Evolutionary conservation across 108 stramenopile species (phyloP), one percentile per base, ranked within the genome.

Genomic region (Asterionellopsis glacialis): DNA sequence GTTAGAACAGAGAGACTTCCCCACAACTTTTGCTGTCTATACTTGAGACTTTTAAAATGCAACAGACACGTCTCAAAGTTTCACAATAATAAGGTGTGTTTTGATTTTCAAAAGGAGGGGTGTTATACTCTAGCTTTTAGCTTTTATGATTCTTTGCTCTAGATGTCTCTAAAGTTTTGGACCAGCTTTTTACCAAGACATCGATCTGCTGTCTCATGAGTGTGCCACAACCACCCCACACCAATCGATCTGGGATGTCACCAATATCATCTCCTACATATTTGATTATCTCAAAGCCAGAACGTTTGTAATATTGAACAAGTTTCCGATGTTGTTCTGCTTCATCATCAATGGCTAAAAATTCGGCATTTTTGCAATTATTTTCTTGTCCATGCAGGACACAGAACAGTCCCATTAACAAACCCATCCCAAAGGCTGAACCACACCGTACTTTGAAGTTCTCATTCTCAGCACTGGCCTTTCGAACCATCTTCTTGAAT

Each of bases 211-310:
- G 69, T 25, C 73, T 73, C 85, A 93, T 84, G 19, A 93, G 59
- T 11, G 85, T 93, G 41, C 91, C 91, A 63, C 85, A 82, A 16
- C 91, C 91, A 23, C 91, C 91, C 91, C 91, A 93, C 14, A 93
- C 84, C 57, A 93, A 47, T 28, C 91, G 67, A 79, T 87, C 91
- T 11, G 88, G 88, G 23, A 93, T 82, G 66, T 86, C 75, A 18
- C 57, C 44, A 45, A 89, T 47, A 28, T 86, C 88, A 38, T 93
- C 91, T 11, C 91, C 91, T 2, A 93, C 88, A 68, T 93, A 93
- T 48, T 82, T 71, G 26, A 89, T 73, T 15, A 81, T 67, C 23
- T 84, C 59, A 61, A 93, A 85, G 7, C 91, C 91, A 18, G 80
- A 68, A n/a, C 64, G 64, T 48, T 59, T 69, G 55, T 87, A 93